phyloP scores from a whole-genome alignment of 116 monocot species.

The Zostera marina region DNA sequence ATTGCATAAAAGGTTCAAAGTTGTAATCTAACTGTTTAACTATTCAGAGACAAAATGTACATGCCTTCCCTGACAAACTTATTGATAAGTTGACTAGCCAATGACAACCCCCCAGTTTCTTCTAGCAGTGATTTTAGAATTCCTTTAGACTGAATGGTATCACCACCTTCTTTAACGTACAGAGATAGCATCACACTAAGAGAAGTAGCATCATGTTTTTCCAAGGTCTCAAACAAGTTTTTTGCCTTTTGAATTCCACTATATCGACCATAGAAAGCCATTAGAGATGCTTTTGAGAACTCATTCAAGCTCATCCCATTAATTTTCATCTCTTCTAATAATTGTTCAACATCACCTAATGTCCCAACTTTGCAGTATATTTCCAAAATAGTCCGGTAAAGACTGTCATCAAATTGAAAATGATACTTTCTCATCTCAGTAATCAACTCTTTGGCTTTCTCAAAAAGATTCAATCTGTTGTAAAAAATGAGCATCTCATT shows the following conservation, averaged over 20 bases:
- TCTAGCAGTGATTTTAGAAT: conserved; percentile 40
- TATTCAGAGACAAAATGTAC: conserved; percentile 3
- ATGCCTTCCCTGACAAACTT: conserved; percentile 79
- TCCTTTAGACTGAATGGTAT: conserved; percentile 27
- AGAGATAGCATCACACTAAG: conserved; percentile 46
- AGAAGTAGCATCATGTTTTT: conserved; percentile 30
- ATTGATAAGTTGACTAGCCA: conserved; percentile 47
- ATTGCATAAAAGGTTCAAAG: background rate
- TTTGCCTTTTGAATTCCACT: conserved; percentile 55
- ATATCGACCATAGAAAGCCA: conserved; percentile 54
- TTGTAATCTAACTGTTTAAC: background rate
- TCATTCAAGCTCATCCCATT: conserved; percentile 35
- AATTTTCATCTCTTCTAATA: conserved; percentile 55
- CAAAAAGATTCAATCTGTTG: conserved; percentile 35
- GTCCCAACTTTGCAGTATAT: conserved; percentile 56
- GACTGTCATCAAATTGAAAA: conserved; percentile 44
- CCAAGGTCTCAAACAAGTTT: conserved; percentile 36
- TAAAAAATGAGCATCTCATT: conserved; percentile 65
- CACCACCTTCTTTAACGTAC: conserved; percentile 40
- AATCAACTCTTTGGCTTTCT: conserved; percentile 61
- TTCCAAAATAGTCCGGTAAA: conserved; percentile 47
- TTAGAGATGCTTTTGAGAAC: conserved; percentile 32
- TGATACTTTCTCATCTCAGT: conserved; percentile 36
- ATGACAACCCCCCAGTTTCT: conserved; percentile 30
- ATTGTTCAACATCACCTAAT: conserved; percentile 39